These are phyloP conservation scores for Aspergillus leporis DNA, from an alignment of 495 filamentous ascomycete species.

Conservation along the genomic window DNA sequence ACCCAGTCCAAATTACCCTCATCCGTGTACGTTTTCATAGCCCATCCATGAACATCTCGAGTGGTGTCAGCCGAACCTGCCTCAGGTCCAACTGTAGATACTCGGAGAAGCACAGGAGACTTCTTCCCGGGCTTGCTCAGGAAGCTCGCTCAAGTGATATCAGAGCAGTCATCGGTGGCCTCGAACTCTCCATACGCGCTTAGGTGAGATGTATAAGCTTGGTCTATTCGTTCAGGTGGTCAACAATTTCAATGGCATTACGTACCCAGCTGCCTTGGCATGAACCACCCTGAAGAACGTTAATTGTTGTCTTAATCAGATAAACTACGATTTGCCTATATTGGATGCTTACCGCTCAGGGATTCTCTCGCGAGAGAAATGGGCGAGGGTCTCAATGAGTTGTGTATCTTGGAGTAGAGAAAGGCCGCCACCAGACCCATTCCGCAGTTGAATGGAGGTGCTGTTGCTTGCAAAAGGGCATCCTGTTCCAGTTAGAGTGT, in stretches of 20 bases:
- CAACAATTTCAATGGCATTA: neutral
- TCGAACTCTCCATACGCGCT: slow-evolving; percentile 11
- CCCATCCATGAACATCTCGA: slow-evolving; percentile 61
- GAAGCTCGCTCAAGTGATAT: slow-evolving; percentile 10
- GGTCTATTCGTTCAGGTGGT: neutral
- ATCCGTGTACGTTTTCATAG: slow-evolving; percentile 69
- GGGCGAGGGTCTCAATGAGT: slow-evolving; percentile 4
- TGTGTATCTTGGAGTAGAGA: slow-evolving; percentile 8
- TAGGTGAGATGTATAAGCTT: neutral
- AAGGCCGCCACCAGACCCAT: slow-evolving; percentile 1
- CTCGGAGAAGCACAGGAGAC: slow-evolving; percentile 53
- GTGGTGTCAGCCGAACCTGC: slow-evolving; percentile 58
- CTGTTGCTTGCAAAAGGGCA: slow-evolving; percentile 1
- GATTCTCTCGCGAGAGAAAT: slow-evolving; percentile 6
- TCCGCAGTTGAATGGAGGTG: neutral
- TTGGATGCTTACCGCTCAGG: slow-evolving; percentile 6
- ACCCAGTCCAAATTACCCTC: slow-evolving; percentile 73
- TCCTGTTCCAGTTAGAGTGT: neutral
- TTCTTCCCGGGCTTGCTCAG: slow-evolving; percentile 54
- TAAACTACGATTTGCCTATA: neutral
- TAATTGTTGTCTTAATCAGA: neutral
- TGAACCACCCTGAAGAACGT: slow-evolving; percentile 1
- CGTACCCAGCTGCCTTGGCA: slow-evolving; percentile 9
- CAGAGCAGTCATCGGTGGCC: slow-evolving; percentile 6
- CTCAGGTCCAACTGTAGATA: slow-evolving; percentile 63